These are phyloP conservation scores for Podila epicladia DNA, from an alignment of 192 early-diverging fungal genomes.

Conservation along the genomic window DNA sequence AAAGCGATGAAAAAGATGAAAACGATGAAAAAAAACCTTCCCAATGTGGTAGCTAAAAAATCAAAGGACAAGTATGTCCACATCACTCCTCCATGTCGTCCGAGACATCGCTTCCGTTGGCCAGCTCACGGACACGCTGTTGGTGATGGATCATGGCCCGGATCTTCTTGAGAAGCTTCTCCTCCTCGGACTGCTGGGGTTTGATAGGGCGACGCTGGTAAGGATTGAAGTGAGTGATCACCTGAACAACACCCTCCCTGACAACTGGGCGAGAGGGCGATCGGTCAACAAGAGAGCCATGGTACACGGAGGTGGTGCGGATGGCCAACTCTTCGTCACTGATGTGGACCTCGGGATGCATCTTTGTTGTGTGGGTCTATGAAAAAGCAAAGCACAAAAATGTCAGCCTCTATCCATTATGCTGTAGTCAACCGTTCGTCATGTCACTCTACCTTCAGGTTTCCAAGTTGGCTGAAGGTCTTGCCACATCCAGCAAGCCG, in stretches of 20 bases:
- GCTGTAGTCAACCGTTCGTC: not conserved
- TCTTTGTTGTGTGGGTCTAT: constrained; percentile 50
- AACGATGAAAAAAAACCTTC: not conserved
- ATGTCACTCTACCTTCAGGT: constrained; percentile 56
- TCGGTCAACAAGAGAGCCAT: not conserved
- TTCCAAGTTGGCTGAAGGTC: constrained; percentile 82
- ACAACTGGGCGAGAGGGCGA: not conserved
- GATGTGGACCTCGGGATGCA: constrained; percentile 36
- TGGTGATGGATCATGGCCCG: constrained; percentile 33
- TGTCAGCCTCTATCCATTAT: not conserved
- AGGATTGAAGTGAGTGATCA: constrained; percentile 35
- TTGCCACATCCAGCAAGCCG: constrained; percentile 69
- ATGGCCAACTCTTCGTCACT: constrained; percentile 38
- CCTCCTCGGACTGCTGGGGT: constrained; percentile 24
- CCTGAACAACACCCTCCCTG: constrained; percentile 29
- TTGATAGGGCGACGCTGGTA: constrained; percentile 40
- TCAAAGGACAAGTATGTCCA: not conserved
- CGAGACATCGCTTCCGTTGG: constrained; percentile 11
- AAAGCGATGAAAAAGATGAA: not conserved
- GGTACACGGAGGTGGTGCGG: not conserved
- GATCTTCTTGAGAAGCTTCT: constrained; percentile 17
- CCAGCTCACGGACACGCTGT: constrained; percentile 8
- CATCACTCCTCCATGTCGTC: constrained; percentile 27
- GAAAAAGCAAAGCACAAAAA: not conserved
- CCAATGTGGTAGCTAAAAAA: no score